Base-by-base conservation (phyloP, 140 eudicot species). In the Anethum foeniculum region DNA sequence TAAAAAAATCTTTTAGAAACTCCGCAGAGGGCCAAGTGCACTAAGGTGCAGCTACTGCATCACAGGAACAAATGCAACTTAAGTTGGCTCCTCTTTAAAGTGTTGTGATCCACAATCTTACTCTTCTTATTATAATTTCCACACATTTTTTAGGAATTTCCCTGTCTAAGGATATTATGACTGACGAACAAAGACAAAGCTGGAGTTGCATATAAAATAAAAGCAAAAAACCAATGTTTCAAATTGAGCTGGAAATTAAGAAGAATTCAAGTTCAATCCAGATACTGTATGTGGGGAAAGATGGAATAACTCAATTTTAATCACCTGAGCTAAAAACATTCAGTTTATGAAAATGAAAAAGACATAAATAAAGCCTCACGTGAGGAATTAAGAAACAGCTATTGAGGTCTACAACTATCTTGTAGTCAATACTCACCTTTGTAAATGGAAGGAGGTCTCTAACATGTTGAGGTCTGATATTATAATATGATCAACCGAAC, bases 401-500 rank as follows among this genome's bases (percentile, higher is more conserved):
- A 5, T 39, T 5, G 43, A 39, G 6, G 43, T 39, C 43, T 39
- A 39, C 43, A 39, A 39, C 43, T 39, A 39, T 39, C 6, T 39
- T 39, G 43, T 2, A 5, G 43, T 39, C 5, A n/a, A 16, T 27
- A 32, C 79, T 75, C 43, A 75, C 79, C 62, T 25, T 47, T 25
- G 36, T 1, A 75, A 25, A 75, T 23, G 46, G 56, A 38, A 10
- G 52, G 62, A 30, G 52, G 64, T 39, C 41, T 47, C 49, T 46
- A 21, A 27, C 41, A 25, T 75, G 6, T 5, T 47, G 13, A 47
- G 56, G 62, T 27, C 39, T 75, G 30, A 75, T 47, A 65, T 67
- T 49, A 65, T 46, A 82, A 81, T 51, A 94, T 88, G 82, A 94
- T 94, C 79, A 92, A 81, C 76, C 98, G 93, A 54, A 92, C 90